Evolutionary conservation across 495 filamentous ascomycete species (phyloP).

Genomic region (Aspergillus leporis): DNA sequence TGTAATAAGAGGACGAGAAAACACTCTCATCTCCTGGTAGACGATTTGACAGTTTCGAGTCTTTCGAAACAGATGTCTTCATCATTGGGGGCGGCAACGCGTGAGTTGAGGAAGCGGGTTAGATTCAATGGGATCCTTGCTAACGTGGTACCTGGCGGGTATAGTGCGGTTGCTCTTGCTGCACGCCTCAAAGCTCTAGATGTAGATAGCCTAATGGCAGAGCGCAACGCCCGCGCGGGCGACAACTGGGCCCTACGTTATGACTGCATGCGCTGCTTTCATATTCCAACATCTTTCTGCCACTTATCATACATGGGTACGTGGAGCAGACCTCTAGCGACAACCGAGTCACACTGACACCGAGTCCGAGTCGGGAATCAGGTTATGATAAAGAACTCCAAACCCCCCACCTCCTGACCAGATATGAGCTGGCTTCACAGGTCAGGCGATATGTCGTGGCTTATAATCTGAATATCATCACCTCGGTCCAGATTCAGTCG

Average conservation of each 20-base stretch:
- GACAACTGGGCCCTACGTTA: conserved; percentile 41
- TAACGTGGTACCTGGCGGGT: background rate
- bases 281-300: conserved; percentile 31
- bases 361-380: conserved; percentile 5
- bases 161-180: conserved; percentile 29
- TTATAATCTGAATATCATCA: conserved; percentile 37
- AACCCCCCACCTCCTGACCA: conserved; percentile 35
- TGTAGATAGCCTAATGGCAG: conserved; percentile 32
- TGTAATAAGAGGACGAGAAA: conserved; percentile 18
- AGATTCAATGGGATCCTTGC: background rate
- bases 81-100: conserved; percentile 30
- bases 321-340: background rate
- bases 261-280: conserved; percentile 31
- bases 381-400: conserved; percentile 21
- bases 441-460: conserved; percentile 33
- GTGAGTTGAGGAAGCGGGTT: conserved; percentile 11
- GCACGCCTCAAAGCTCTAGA: conserved; percentile 37
- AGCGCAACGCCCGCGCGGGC: conserved; percentile 31
- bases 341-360: background rate
- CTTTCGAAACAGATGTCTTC: conserved; percentile 25
- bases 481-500: conserved; percentile 27
- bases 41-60: background rate
- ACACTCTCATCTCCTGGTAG: conserved; percentile 2
- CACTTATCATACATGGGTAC: conserved; percentile 24
- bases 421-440: conserved; percentile 36